These are phyloP conservation scores for Scedosporium apiospermum DNA, from an alignment of 2,329 filamentous ascomycete genomes.

Conservation along the genomic window DNA sequence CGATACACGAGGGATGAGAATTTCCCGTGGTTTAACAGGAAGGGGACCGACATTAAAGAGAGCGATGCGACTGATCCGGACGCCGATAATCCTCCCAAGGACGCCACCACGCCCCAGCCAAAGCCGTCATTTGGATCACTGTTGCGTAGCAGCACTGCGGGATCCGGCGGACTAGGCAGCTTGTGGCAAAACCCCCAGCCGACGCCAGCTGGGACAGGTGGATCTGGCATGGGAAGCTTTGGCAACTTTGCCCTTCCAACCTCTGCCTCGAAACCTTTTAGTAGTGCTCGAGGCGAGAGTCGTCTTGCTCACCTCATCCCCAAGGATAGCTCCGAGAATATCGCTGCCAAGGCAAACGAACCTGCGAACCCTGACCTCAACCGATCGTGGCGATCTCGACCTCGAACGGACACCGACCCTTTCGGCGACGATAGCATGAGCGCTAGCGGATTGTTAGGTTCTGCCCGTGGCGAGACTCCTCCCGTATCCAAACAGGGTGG, in stretches of 20 bases:
- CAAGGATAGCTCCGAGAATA: conserved; percentile 64
- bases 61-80: conserved; percentile 46
- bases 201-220: conserved; percentile 48
- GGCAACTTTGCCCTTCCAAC: conserved; percentile 74
- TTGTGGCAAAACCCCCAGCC: conserved; percentile 20
- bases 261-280: conserved; percentile 57
- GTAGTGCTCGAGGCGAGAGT: conserved; percentile 51
- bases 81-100: conserved; percentile 19
- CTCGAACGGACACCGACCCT: conserved; percentile 65
- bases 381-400: conserved; percentile 48
- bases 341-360: conserved; percentile 41
- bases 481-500: conserved; percentile 19
- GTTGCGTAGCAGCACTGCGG: conserved; percentile 35
- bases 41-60: conserved; percentile 29
- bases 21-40: conserved; percentile 48
- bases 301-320: conserved; percentile 77
- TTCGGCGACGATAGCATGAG: conserved; percentile 59
- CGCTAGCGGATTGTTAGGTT: conserved; percentile 65
- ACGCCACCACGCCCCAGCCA: conserved; percentile 16
- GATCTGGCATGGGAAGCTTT: conserved; percentile 66
- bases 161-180: conserved; percentile 7
- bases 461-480: conserved; percentile 59
- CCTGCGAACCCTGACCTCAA: conserved; percentile 29
- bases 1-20: conserved; percentile 54
- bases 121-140: conserved; percentile 34